Evolutionary conservation across 1,284 basidiomycete genomes (phyloP).

Genomic region (Pseudozyma flocculosa): DNA sequence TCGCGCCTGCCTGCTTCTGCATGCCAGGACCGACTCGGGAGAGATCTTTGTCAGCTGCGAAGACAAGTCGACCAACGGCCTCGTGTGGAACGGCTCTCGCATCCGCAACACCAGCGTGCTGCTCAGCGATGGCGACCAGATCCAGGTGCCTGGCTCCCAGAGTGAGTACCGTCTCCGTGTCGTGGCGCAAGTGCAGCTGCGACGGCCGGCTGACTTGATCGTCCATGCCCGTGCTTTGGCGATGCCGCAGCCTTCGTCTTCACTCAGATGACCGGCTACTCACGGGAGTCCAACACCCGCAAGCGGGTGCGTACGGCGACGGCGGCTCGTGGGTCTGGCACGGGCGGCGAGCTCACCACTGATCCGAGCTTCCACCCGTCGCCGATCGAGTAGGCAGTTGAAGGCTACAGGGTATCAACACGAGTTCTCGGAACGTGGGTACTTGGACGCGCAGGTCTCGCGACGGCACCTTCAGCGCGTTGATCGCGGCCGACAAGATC

Average conservation of each 20-base stretch:
- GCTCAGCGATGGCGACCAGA: not conserved
- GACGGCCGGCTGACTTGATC: too few species aligned
- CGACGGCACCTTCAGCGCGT: too few species aligned
- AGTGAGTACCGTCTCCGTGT: not conserved
- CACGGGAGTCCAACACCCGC: not conserved
- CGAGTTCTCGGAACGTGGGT: conserved; percentile 1
- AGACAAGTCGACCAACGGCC: not conserved
- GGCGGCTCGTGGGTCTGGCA: too few species aligned
- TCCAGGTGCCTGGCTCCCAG: not conserved
- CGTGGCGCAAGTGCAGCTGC: too few species aligned
- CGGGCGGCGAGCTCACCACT: too few species aligned
- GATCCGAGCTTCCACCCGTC: too few species aligned
- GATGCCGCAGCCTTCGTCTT: not conserved
- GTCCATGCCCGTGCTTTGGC: not conserved
- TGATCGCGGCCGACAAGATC: too few species aligned
- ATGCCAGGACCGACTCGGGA: not conserved
- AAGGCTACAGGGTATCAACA: not conserved
- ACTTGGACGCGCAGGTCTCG: too few species aligned
- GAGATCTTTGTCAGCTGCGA: conserved; percentile 2
- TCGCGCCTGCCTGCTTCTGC: not conserved
- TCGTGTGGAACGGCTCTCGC: not conserved
- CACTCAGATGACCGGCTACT: not conserved
- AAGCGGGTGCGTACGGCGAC: too few species aligned
- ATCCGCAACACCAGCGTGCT: not conserved
- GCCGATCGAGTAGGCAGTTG: too few species aligned